Conservation (phyloP, 2,329 filamentous ascomycete genomes). For the Talaromyces sp. region DNA sequence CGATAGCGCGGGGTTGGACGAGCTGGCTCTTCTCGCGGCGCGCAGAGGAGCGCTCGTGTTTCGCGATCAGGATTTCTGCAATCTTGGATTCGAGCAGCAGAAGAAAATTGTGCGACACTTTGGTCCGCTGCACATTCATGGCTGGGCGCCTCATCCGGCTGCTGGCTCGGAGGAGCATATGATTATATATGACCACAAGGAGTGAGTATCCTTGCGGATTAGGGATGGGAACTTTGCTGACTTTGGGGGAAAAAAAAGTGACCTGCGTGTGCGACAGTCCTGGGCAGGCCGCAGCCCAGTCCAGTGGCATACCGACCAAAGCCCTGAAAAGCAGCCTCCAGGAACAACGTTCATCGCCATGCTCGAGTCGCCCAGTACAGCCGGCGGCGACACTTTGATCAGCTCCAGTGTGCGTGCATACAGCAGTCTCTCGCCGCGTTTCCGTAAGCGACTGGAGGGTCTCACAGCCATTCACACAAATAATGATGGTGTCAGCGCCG, state of each 20-base stretch:
- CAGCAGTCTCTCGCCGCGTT: neutral
- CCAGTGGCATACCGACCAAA: constrained; percentile 2
- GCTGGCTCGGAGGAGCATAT: constrained; percentile 1
- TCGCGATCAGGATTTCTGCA: neutral
- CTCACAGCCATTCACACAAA: neutral
- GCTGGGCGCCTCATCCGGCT: neutral
- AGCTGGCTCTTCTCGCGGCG: neutral
- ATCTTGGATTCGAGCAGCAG: neutral
- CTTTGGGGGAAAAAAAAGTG: neutral
- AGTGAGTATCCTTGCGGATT: neutral
- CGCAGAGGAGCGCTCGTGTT: constrained; percentile 1
- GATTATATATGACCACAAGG: constrained; percentile 4
- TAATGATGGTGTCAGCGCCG: neutral
- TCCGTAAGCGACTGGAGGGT: neutral
- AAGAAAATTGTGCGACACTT: constrained; percentile 1
- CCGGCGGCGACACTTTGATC: neutral
- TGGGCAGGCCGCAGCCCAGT: constrained; percentile 1
- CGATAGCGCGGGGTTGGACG: neutral
- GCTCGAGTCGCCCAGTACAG: neutral
- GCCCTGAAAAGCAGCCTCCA: neutral
- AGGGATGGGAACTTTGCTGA: neutral
- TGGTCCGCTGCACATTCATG: neutral
- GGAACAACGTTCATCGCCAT: constrained; percentile 1
- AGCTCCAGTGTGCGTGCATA: neutral
- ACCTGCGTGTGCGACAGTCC: constrained; percentile 2